Base-by-base conservation (phyloP, 768 basidiomycete genomes). In the Russula vinacea region DNA sequence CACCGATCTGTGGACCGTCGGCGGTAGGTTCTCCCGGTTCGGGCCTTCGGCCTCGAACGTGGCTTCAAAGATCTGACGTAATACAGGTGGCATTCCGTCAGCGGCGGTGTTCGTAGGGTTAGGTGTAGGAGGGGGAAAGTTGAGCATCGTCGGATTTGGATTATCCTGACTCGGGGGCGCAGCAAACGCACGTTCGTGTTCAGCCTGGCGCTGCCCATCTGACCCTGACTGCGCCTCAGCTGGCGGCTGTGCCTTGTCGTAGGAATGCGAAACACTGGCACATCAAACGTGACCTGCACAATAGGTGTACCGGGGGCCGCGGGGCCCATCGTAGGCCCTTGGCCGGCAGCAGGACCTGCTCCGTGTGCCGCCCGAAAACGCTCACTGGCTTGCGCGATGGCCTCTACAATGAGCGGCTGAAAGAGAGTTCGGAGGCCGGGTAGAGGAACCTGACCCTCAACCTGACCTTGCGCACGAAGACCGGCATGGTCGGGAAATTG, bases 361-460 rank as follows among this genome's bases (percentile, higher is more conserved):
- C 35, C 62, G 29, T 54, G 63, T 35, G 63, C 53, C 16, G 44
- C 45, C 39, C 61, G 65, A 29, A 58, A 40, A 11, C 62, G 63
- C 24, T 59, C 62, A n/a, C 58, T 54, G 33, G 66, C 66, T 32
- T 65, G 49, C 11, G 64, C 56, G 52, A 66, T 49, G n/a, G 54
- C 59, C 33, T 67, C 64, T 16, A 60, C 56, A 33, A 67, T 37
- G 26, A 66, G 58, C 0, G 62, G 66, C 40, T 66, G 62, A 29
- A 67, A 67, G 13, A 67, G 66, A 17, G 66, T 67, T 47, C 66
- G 62, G 4, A 67, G 66, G 24, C 66, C 58, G 7, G 66, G 66
- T 29, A 67, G 66, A 59, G 66, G 62, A 17, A 42, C 59, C n/a
- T 56, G 64, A 47, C 59, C 64, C 17, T 65, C 64, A 52, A 55